Evolutionary conservation across 441 rosid genomes (phyloP).

Genomic region (Erodium texanum): DNA sequence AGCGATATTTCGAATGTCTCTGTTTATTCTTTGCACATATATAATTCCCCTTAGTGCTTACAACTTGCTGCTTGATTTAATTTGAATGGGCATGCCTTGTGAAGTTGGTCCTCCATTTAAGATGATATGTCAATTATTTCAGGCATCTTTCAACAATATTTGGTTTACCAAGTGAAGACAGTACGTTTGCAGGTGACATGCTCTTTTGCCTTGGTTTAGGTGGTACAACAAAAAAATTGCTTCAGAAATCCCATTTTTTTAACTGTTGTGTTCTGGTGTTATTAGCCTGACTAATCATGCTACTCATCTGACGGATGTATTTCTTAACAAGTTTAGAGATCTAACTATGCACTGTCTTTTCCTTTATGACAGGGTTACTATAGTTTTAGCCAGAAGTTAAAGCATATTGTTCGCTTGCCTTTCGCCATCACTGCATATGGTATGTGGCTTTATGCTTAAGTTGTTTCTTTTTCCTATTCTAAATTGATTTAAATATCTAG

Average conservation of each 20-base stretch:
- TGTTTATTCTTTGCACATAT: constrained; percentile 4
- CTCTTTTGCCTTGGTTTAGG: constrained; percentile 1
- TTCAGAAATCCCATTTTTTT: constrained; percentile 4
- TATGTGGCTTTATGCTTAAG: constrained; percentile 19
- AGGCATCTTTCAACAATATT: constrained; percentile 82
- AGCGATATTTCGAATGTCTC: neutral
- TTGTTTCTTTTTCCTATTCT: constrained; percentile 9
- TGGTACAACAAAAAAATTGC: neutral
- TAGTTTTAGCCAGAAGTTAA: constrained; percentile 95
- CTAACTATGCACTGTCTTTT: constrained; percentile 18
- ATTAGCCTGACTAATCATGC: neutral
- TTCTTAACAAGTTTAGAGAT: constrained; percentile 8
- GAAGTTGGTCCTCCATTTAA: constrained; percentile 9
- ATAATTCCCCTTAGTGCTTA: neutral
- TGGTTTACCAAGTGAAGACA: constrained; percentile 87
- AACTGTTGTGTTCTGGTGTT: constrained; percentile 4
- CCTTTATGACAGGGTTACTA: constrained; percentile 64
- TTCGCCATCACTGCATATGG: constrained; percentile 88
- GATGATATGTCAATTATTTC: constrained; percentile 23
- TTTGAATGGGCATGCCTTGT: neutral
- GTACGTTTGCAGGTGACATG: constrained; percentile 71
- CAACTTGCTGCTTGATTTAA: too few relatives aligned
- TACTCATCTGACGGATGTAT: neutral
- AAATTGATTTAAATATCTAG: too few relatives aligned
- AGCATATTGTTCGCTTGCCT: constrained; percentile 86